These are phyloP conservation scores for Pontederia paniculata DNA, from an alignment of 176 grass and related monocot species.

Conservation along the genomic window DNA sequence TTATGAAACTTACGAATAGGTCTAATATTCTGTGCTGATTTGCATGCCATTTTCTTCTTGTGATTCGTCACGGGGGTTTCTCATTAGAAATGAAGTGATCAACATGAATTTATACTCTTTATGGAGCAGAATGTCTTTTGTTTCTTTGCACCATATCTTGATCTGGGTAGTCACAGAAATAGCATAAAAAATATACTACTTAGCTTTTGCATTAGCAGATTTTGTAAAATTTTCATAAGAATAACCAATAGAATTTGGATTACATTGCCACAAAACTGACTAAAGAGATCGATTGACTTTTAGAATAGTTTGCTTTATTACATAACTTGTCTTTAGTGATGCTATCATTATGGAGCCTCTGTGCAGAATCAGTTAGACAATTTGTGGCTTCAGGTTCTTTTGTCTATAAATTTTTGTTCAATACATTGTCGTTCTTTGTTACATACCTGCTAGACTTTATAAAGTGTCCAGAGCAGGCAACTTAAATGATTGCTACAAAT, in stretches of 20 bases:
- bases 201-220: conserved; percentile 32
- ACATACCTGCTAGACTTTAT: conserved; percentile 28
- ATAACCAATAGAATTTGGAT: conserved; percentile 3
- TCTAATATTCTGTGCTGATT: conserved; percentile 17
- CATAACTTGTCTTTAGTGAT: conserved; percentile 31
- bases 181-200: conserved; percentile 30
- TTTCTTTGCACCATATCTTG: conserved; percentile 35
- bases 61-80: conserved; percentile 24
- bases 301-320: conserved; percentile 30
- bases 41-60: conserved; percentile 25
- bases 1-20: conserved; percentile 35
- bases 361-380: conserved; percentile 30
- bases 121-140: conserved; percentile 36
- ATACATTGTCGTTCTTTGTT: too few species aligned
- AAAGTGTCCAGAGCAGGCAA: conserved; percentile 29
- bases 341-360: conserved; percentile 23
- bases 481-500: conserved; percentile 35
- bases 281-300: conserved; percentile 22
- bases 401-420: conserved; percentile 25
- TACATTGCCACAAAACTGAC: background rate
- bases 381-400: conserved; percentile 26
- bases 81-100: conserved; percentile 35
- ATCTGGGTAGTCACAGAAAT: conserved; percentile 29
- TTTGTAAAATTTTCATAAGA: conserved; percentile 24
- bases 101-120: conserved; percentile 34